phyloP scores from a whole-genome alignment of 805 yeast genomes.

The Candida schatavii region DNA sequence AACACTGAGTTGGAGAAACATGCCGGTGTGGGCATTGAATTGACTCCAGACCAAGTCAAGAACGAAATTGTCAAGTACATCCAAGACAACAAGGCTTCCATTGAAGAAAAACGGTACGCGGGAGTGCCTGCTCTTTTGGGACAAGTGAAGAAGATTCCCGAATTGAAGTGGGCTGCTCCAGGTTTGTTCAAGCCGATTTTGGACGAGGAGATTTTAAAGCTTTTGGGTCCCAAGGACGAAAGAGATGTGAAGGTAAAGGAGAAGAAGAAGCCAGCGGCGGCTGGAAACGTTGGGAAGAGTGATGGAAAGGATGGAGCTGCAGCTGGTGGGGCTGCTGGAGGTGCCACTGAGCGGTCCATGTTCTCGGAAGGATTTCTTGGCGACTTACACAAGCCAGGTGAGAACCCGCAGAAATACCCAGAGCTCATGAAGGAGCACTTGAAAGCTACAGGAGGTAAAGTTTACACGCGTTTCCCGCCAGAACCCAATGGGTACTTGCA shows the following conservation, averaged over 20 bases:
- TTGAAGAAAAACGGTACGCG: conserved; percentile 73
- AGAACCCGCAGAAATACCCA: conserved; percentile 85
- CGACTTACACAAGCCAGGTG: conserved; percentile 92
- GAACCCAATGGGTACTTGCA: conserved; percentile 98
- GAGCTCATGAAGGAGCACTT: conserved; percentile 81
- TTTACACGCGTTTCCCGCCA: conserved; percentile 95
- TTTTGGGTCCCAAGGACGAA: conserved; percentile 94
- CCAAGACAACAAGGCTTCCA: conserved; percentile 53
- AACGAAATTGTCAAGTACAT: conserved; percentile 58
- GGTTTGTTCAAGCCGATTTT: conserved; percentile 81
- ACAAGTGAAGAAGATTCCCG: conserved; percentile 67
- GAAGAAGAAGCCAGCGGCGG: conserved; percentile 50
- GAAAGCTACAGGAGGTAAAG: conserved; percentile 74
- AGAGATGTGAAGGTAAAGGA: conserved; percentile 82
- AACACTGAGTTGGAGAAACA: conserved; percentile 53
- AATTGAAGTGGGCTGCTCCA: conserved; percentile 91
- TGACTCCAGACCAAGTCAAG: conserved; percentile 65
- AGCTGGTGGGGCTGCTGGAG: conserved; percentile 16
- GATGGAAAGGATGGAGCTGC: conserved; percentile 15
- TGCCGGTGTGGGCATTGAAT: conserved; percentile 76
- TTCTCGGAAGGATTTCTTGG: conserved; percentile 95
- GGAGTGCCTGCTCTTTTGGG: conserved; percentile 75
- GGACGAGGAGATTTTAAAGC: conserved; percentile 67
- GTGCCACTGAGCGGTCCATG: conserved; percentile 59
- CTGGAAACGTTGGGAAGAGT: conserved; percentile 12